A percentile compares a stretch with the other conserved stretches of the same genome.
phyloP scores from a whole-genome alignment of 345 rosid species.

The Bruguiera sexangula region DNA sequence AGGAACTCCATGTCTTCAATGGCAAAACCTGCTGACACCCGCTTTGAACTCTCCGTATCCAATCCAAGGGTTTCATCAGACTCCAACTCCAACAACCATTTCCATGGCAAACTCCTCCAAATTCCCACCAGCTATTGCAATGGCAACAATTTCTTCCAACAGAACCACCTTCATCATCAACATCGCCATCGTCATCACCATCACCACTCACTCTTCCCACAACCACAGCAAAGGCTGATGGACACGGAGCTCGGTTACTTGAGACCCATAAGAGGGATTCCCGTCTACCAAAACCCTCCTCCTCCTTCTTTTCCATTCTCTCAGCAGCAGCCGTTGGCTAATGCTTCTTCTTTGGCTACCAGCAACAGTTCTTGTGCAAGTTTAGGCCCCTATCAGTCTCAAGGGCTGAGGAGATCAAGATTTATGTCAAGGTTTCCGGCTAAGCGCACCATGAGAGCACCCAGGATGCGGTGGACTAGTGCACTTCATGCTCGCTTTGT shows the following conservation, averaged over 20 bases:
- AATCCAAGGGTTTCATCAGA: constrained; percentile 39
- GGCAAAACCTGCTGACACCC: constrained; percentile 36
- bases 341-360: constrained; percentile 21
- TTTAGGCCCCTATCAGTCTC: constrained; percentile 42
- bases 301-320: constrained; percentile 43
- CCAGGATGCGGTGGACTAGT: constrained; percentile 95
- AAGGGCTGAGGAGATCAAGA: constrained; percentile 60
- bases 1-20: constrained; percentile 50
- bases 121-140: constrained; percentile 25
- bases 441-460: constrained; percentile 60
- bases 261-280: constrained; percentile 88
- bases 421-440: constrained; percentile 61
- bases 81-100: constrained; percentile 35
- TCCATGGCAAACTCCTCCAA: constrained; percentile 23
- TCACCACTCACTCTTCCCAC: constrained; percentile 30
- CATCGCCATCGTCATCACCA: constrained; percentile 17
- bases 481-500: constrained; percentile 97
- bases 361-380: constrained; percentile 21
- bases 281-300: constrained; percentile 63
- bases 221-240: constrained; percentile 24
- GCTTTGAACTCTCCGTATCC: constrained; percentile 65
- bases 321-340: constrained; percentile 34
- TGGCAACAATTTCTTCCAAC: constrained; percentile 30
- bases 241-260: constrained; percentile 63
- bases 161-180: constrained; percentile 27